A percentile compares a stretch with the other conserved stretches of the same genome.
Evolutionary conservation across 306 rosid species (phyloP).

Genomic region (Ammopiptanthus mongolicus): DNA sequence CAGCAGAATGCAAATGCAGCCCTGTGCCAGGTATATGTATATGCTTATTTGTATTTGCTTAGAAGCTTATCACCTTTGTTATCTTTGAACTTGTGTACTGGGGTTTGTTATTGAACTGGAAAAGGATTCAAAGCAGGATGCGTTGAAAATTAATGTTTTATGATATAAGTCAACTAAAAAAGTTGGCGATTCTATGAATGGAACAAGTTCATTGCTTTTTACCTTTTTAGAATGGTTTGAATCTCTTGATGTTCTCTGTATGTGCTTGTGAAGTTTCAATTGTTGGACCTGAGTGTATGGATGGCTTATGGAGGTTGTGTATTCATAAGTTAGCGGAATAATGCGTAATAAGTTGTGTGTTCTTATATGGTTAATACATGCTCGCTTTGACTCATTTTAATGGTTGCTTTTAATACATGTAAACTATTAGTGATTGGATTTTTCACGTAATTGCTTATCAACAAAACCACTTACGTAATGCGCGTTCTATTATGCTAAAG

Average conservation of each 20-base stretch:
- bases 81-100: neutral
- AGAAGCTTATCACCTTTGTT: neutral
- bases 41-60: constrained; percentile 9
- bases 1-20: constrained; percentile 99
- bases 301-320: neutral
- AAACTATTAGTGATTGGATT: neutral
- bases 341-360: neutral
- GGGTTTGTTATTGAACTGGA: neutral
- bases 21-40: constrained; percentile 71
- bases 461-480: neutral
- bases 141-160: neutral
- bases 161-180: neutral
- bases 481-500: neutral
- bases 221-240: neutral
- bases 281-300: neutral
- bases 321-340: neutral
- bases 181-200: neutral
- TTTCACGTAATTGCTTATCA: neutral
- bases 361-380: neutral
- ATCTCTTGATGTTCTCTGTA: neutral
- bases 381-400: neutral
- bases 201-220: neutral
- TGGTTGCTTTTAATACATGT: neutral
- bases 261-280: neutral
- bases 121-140: neutral